These are phyloP conservation scores for Didymellaceae sp. DNA, from an alignment of 2,329 filamentous ascomycete species.

Conservation along the genomic window DNA sequence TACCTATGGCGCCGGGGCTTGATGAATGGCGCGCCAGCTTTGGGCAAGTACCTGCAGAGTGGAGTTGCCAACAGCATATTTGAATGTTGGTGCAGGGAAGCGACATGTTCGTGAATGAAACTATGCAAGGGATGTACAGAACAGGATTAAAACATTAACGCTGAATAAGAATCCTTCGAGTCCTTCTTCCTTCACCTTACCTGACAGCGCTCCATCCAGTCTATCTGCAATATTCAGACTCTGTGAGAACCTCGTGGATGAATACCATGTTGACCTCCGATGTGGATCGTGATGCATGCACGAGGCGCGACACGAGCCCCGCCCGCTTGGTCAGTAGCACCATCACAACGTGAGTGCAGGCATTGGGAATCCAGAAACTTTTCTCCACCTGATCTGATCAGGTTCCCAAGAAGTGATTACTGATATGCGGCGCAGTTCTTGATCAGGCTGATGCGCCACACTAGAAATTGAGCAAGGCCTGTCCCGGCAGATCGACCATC, in stretches of 20 bases:
- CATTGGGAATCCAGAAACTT: background rate
- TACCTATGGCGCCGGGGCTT: constrained; percentile 1
- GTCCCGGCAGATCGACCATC: constrained; percentile 4
- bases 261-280: background rate
- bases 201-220: background rate
- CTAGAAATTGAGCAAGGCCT: constrained; percentile 2
- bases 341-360: background rate
- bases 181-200: background rate
- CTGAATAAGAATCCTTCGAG: constrained; percentile 1
- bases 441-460: background rate
- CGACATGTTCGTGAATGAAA: constrained; percentile 4
- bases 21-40: constrained; percentile 4
- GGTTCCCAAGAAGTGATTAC: background rate
- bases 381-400: background rate
- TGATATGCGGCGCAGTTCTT: background rate
- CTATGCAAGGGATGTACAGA: constrained; percentile 5
- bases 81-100: constrained; percentile 2
- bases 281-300: background rate
- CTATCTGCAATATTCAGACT: too few species aligned
- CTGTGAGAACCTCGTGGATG: too few species aligned
- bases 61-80: background rate
- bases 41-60: constrained; percentile 4
- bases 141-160: background rate
- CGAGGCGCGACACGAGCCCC: background rate
- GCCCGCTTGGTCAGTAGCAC: too few species aligned